Percentiles rank a stretch among this genome's conserved stretches.
Evolutionary conservation across 2,329 filamentous ascomycete species (phyloP).

Genomic region (Remersonia thermophila): DNA sequence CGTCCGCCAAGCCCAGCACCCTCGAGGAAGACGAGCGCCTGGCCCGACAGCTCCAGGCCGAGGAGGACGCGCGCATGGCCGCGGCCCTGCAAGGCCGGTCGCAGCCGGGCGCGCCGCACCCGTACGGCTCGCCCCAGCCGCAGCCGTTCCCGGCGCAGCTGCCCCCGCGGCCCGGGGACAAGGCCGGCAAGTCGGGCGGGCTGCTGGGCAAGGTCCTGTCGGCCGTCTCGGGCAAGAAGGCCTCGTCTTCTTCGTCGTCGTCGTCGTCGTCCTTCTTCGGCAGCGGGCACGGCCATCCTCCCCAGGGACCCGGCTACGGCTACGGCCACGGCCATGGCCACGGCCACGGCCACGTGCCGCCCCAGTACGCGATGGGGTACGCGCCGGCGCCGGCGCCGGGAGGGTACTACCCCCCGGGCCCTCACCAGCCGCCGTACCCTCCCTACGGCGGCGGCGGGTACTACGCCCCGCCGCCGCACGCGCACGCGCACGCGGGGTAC

Average conservation of each 20-base stretch:
- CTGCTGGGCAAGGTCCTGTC: conserved; percentile 39
- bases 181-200: too few species aligned
- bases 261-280: too few species aligned
- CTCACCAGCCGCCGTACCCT: too few species aligned
- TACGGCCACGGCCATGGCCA: neutral
- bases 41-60: conserved; percentile 67
- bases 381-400: conserved; percentile 11
- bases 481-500: neutral
- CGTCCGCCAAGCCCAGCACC: conserved; percentile 4
- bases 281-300: neutral
- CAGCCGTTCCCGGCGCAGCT: conserved; percentile 28
- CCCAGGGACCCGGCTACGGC: neutral
- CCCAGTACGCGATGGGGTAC: too few species aligned
- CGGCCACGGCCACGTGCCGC: neutral
- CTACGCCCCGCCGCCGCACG: conserved; percentile 14
- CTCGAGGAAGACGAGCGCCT: conserved; percentile 53
- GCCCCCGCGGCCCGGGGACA: conserved; percentile 24
- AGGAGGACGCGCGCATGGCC: conserved; percentile 57
- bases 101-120: neutral
- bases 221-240: too few species aligned
- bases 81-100: conserved; percentile 22
- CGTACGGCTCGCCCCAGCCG: too few species aligned
- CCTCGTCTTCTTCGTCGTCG: too few species aligned
- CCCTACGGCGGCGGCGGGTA: too few species aligned
- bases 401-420: conserved; percentile 16